Percentiles rank a stretch among this genome's conserved stretches.
Evolutionary conservation across 2,329 filamentous ascomycete species (phyloP).

Genomic region (Aspergillus quadricinctus): DNA sequence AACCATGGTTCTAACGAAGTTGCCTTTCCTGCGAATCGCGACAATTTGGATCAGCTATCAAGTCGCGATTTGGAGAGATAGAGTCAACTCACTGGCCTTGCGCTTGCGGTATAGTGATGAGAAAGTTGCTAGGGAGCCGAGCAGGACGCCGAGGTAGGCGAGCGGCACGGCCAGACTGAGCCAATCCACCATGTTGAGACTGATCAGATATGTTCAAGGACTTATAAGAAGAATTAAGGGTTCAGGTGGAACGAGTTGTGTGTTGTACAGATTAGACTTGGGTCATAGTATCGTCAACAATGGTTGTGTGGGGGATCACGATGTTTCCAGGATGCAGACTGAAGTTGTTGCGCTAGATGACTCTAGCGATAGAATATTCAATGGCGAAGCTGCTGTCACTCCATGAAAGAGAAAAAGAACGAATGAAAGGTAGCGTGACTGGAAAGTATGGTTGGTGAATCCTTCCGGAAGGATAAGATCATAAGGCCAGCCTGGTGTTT

Average conservation of each 20-base stretch:
- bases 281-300: slow-evolving; percentile 8
- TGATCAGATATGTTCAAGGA: slow-evolving; percentile 11
- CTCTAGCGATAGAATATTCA: not conserved
- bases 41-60: slow-evolving; percentile 16
- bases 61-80: not conserved
- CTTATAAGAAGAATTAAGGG: not conserved
- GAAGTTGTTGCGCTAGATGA: not conserved
- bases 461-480: slow-evolving; percentile 17
- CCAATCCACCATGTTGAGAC: slow-evolving; percentile 62
- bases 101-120: slow-evolving; percentile 89
- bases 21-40: slow-evolving; percentile 58
- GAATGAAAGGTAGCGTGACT: not conserved
- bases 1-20: slow-evolving; percentile 94
- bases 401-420: not conserved
- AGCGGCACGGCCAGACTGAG: slow-evolving; percentile 79
- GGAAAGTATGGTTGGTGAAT: not conserved
- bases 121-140: slow-evolving; percentile 86
- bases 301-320: not conserved
- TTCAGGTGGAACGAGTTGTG: not conserved
- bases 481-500: slow-evolving; percentile 28
- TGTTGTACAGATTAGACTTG: slow-evolving; percentile 1
- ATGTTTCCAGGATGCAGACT: not conserved
- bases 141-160: slow-evolving; percentile 81
- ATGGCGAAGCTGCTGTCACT: not conserved
- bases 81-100: slow-evolving; percentile 64